A percentile compares a stretch with the other conserved stretches of the same genome.
Evolutionary conservation across 1,284 basidiomycete genomes (phyloP).

Genomic region (Limonomyces culmigenus): DNA sequence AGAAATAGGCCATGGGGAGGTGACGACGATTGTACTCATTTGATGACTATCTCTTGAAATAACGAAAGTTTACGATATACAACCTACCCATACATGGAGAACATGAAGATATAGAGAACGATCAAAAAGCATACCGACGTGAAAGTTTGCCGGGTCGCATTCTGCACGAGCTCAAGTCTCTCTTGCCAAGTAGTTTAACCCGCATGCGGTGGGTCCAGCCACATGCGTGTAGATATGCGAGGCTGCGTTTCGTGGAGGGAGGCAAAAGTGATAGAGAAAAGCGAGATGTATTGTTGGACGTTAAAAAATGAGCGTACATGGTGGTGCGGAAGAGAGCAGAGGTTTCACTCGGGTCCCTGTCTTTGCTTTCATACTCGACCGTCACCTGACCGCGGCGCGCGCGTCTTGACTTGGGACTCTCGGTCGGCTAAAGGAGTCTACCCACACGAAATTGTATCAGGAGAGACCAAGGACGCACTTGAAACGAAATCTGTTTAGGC

Average conservation of each 20-base stretch:
- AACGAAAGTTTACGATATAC: neutral
- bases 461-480: too few species aligned
- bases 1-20: too few species aligned
- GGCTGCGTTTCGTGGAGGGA: neutral
- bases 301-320: neutral
- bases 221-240: neutral
- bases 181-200: neutral
- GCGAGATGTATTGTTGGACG: neutral
- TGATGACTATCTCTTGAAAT: too few species aligned
- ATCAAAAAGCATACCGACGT: neutral
- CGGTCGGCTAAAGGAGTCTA: too few species aligned
- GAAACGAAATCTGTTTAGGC: too few species aligned
- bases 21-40: too few species aligned
- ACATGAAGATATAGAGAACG: neutral
- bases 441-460: too few species aligned
- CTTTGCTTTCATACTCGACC: too few species aligned
- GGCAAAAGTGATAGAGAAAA: neutral
- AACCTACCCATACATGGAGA: neutral
- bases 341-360: too few species aligned
- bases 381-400: too few species aligned
- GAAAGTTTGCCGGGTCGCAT: neutral
- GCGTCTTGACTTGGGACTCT: too few species aligned
- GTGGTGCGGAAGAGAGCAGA: neutral
- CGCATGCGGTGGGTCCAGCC: neutral
- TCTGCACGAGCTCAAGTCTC: neutral